Base-by-base conservation (phyloP, 345 rosid species). In the Corymbia maculata region DNA sequence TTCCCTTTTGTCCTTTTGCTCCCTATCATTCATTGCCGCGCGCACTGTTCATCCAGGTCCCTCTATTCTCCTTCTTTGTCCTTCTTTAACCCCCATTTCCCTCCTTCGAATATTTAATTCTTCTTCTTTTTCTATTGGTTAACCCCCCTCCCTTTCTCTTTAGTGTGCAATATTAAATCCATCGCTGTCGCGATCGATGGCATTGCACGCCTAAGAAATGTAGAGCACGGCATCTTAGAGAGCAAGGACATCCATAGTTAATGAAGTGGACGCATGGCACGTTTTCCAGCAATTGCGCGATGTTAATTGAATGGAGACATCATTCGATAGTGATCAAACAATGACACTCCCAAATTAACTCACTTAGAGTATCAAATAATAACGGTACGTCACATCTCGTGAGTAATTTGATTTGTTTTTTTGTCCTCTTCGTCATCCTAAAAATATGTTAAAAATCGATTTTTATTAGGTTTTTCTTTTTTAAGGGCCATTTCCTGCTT, bases 401-500 rank as follows among this genome's bases (percentile, higher is more conserved):
- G 3, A 7, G 11, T 44, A 32, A 32, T 32, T 32, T 17, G 22
- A 8, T 70, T 32, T 32, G 80, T 17, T 16, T 17, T 16, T 2
- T 70, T 16, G 12, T 6, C 70, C 7, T 13, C 2, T 70, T 32
- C 4, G 1, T 3, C 7, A 2, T 70, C 80, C 3, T 36, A 3
- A 36, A 36, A 36, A 2, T 21, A 9, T 17, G 4, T 7, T 5
- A 9, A 7, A 6, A 17, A 1, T 9, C 80, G 17, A 1, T 70
- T 32, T 5, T 32, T 70, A 8, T 70, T 17, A 9, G 24, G 26
- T 4, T 1, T 0, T 70, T 70, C 9, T 13, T 70, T 15, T 32
- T 10, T 32, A 2, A 6, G 2, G 45, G 32, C 1, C 22, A 2
- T 12, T 32, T 9, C 22, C 3, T 8, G 10, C 6, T 1, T 36